Base-by-base conservation (phyloP, 2,329 filamentous ascomycete species). In the Trichoderma simmonsii region DNA sequence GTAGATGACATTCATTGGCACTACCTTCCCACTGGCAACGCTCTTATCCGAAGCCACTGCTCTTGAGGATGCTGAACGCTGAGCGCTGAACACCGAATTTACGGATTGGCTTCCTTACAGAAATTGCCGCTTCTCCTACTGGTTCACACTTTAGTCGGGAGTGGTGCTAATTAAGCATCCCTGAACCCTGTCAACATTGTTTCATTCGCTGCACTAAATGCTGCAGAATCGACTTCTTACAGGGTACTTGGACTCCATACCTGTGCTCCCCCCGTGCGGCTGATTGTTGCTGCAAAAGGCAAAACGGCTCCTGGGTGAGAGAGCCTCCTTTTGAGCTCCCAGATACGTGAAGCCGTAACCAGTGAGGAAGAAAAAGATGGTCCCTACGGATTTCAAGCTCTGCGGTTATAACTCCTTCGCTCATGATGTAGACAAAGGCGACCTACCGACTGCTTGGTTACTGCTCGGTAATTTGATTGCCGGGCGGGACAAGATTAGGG, bases 111-210 rank as follows among this genome's bases (percentile, higher is more conserved):
- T 21, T 51, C n/a, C 39, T 34, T 28, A 15, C n/a, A 59, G 28
- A 39, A 43, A 43, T 32, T 48, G 39, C 28, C 56, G n/a, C 54
- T 60, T 60, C 32, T 34, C 36, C 54, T 68, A 34, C 39, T 21
- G 43, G 62, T 60, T n/a, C 11, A n/a, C n/a, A 4, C 36, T 61
- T 39, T n/a, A n/a, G 24, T 34, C n/a, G 28, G 39, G 24, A 67
- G 26, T 28, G 39, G 56, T 36, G 66, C 57, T 30, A 69, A 36
- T 69, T 54, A 69, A 61, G 66, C 66, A 69, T 61, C 66, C 66
- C 30, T 69, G 66, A 54, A 69, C 66, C 66, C 66, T 69, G 66
- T 61, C 36, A 5, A 61, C 36, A 51, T 26, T 48, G 56, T 61
- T 61, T 69, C 66, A 61, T 61, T 59, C 28, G 43, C 26, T 30